Percentiles rank a stretch among this genome's conserved stretches.
These are phyloP conservation scores for Brassica rapa DNA, from an alignment of 345 rosid species.

Conservation along the genomic window DNA sequence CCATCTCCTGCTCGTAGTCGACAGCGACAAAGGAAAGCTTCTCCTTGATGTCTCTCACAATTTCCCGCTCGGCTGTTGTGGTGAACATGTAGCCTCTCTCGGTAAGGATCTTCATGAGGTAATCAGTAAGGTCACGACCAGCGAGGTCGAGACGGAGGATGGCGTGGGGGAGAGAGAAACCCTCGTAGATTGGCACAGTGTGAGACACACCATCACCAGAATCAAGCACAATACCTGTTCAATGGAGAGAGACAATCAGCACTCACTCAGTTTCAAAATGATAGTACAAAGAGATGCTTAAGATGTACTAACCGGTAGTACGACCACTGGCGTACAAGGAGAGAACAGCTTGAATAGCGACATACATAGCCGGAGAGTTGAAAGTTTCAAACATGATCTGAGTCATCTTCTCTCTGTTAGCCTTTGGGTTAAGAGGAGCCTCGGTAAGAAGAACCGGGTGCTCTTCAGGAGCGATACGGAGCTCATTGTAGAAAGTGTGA, in stretches of 20 bases:
- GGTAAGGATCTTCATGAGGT: constrained; percentile 63
- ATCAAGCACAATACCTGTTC: constrained; percentile 60
- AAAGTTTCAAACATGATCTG: constrained; percentile 65
- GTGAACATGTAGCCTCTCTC: constrained; percentile 60
- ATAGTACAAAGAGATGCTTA: background rate
- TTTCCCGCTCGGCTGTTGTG: constrained; percentile 84
- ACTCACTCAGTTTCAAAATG: background rate
- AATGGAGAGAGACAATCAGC: background rate
- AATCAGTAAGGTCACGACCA: constrained; percentile 63
- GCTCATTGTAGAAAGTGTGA: constrained; percentile 67
- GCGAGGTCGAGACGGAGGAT: constrained; percentile 69
- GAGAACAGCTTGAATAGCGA: constrained; percentile 62
- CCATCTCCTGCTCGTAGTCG: constrained; percentile 67
- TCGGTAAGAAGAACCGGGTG: constrained; percentile 67
- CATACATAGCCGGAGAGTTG: constrained; percentile 61
- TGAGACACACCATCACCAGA: constrained; percentile 68
- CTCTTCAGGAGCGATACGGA: constrained; percentile 62
- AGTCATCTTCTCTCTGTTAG: constrained; percentile 70
- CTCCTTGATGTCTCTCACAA: constrained; percentile 90
- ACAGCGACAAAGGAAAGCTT: constrained; percentile 64
- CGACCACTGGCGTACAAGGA: constrained; percentile 72
- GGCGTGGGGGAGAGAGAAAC: constrained; percentile 70
- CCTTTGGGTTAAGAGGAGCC: constrained; percentile 66
- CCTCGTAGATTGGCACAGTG: constrained; percentile 60
- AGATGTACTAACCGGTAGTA: constrained; percentile 52